Conservation (phyloP, 805 yeast genomes). For the Hermanozyma aechmeae region DNA sequence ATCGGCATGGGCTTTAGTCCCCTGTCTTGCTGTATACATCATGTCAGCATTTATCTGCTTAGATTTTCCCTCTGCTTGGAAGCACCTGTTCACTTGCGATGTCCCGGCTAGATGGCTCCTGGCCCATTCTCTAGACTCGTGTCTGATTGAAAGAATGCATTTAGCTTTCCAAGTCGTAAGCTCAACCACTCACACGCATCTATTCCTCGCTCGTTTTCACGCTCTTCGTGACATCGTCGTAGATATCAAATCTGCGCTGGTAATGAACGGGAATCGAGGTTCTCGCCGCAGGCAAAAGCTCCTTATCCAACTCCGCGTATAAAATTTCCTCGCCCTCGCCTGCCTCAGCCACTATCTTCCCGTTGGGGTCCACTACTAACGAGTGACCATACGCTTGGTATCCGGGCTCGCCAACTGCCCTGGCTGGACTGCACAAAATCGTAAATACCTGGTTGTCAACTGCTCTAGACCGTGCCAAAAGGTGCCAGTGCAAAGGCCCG, state of each 20-base stretch:
- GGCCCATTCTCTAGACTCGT: no score
- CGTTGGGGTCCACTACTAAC: constrained; percentile 54
- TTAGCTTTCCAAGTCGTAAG: no score
- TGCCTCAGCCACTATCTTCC: constrained; percentile 57
- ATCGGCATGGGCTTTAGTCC: no score
- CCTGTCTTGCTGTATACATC: no score
- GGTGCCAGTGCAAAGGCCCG: constrained; percentile 78
- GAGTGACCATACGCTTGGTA: constrained; percentile 66
- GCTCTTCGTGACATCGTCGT: constrained; percentile 26
- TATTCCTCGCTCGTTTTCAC: constrained; percentile 8
- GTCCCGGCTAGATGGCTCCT: no score
- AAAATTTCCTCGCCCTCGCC: constrained; percentile 72
- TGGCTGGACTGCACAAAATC: constrained; percentile 80
- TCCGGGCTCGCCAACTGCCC: constrained; percentile 47
- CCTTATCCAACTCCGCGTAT: constrained; percentile 65
- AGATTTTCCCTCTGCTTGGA: no score
- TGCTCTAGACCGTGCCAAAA: constrained; percentile 64
- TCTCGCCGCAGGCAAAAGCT: constrained; percentile 46
- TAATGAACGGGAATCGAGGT: constrained; percentile 56
- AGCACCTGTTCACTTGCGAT: no score
- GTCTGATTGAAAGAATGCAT: no score
- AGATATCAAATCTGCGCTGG: constrained; percentile 68
- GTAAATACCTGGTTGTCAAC: constrained; percentile 54
- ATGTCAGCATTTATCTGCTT: no score
- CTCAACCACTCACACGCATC: no score